Conservation (phyloP, 2,329 filamentous ascomycete species). For the Teratosphaeria gauchensis region DNA sequence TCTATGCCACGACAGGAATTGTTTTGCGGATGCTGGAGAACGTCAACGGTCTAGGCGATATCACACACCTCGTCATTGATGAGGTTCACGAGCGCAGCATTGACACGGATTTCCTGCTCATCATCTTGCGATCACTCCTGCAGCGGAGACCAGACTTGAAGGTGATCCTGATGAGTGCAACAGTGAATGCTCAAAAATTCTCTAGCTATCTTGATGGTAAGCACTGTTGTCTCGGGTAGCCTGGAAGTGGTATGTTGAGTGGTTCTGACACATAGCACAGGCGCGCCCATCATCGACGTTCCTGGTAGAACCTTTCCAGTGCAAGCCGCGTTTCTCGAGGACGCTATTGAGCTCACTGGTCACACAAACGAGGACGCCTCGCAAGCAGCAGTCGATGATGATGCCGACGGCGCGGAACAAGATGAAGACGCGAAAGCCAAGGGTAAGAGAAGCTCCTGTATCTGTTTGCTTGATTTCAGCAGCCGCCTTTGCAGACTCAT, state of each 20-base stretch:
- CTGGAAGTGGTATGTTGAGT: neutral
- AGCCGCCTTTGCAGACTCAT: neutral
- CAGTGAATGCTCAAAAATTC: constrained; percentile 84
- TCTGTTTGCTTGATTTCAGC: neutral
- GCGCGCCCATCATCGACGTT: constrained; percentile 78
- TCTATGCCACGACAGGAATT: constrained; percentile 77
- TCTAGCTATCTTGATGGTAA: constrained; percentile 67
- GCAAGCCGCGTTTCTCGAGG: constrained; percentile 76
- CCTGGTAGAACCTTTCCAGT: constrained; percentile 93
- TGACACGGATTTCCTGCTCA: constrained; percentile 90
- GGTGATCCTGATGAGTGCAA: constrained; percentile 94
- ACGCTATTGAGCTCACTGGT: constrained; percentile 79
- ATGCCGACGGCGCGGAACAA: constrained; percentile 34
- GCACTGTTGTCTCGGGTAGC: neutral
- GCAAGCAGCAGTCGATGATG: constrained; percentile 39
- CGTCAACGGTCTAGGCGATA: constrained; percentile 73
- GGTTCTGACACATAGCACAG: neutral
- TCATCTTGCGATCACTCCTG: constrained; percentile 79
- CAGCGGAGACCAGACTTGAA: constrained; percentile 70
- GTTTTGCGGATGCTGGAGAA: constrained; percentile 97
- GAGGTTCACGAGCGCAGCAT: constrained; percentile 96
- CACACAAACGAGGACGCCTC: constrained; percentile 56
- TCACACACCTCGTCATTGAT: constrained; percentile 92
- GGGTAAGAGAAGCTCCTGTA: neutral
- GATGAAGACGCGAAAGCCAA: constrained; percentile 29